Evolutionary conservation across 352 stramenopile genomes (phyloP).

Genomic region (Phytophthora hybrid): DNA sequence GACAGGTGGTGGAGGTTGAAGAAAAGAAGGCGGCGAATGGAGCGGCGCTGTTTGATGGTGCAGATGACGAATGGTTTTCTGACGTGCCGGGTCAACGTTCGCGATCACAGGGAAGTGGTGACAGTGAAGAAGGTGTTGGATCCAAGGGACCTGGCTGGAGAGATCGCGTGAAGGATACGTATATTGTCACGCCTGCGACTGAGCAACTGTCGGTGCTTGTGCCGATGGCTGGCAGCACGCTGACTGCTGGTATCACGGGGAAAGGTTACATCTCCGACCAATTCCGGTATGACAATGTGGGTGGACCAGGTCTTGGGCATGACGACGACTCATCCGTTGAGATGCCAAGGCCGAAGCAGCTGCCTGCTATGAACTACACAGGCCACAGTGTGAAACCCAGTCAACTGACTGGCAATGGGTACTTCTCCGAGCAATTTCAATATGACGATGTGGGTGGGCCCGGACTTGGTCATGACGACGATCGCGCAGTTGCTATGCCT

Average conservation of each 20-base stretch:
- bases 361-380: neutral
- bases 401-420: slow-evolving; percentile 27
- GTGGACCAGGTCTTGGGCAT: slow-evolving; percentile 32
- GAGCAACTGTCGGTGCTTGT: slow-evolving; percentile 19
- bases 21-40: slow-evolving; percentile 6
- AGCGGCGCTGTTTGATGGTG: slow-evolving; percentile 52
- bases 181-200: slow-evolving; percentile 27
- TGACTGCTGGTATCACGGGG: slow-evolving; percentile 35
- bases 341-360: slow-evolving; percentile 38
- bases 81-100: slow-evolving; percentile 40
- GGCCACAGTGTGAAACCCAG: slow-evolving; percentile 22
- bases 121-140: slow-evolving; percentile 18
- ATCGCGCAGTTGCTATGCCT: slow-evolving; percentile 36
- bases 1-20: neutral
- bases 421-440: slow-evolving; percentile 43
- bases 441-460: slow-evolving; percentile 39
- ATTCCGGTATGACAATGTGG: slow-evolving; percentile 43
- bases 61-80: slow-evolving; percentile 72
- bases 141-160: slow-evolving; percentile 39
- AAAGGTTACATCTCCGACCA: slow-evolving; percentile 49
- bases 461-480: slow-evolving; percentile 38
- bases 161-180: slow-evolving; percentile 41
- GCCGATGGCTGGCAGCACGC: slow-evolving; percentile 16
- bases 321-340: slow-evolving; percentile 27
- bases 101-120: slow-evolving; percentile 18